Conservation (phyloP, 2,329 filamentous ascomycete genomes). For the Penicillium sp. region DNA sequence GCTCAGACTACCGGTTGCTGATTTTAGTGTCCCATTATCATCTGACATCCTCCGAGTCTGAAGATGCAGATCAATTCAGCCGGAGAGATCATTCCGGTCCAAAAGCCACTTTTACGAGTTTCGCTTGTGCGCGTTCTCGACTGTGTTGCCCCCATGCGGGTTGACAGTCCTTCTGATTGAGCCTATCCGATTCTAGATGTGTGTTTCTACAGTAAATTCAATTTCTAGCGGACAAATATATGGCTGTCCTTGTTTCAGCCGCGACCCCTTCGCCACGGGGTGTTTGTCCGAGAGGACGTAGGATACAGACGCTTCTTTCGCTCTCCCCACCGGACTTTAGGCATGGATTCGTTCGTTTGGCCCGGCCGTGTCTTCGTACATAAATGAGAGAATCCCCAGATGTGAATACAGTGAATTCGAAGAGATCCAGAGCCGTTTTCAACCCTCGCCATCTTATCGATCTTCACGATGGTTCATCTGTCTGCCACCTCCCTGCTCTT, state of each 20-base stretch:
- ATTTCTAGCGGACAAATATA: neutral
- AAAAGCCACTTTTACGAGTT: neutral
- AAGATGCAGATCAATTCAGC: neutral
- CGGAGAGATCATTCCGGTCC: neutral
- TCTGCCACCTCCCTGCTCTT: constrained; percentile 15
- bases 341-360: no score
- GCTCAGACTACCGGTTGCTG: neutral
- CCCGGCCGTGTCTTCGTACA: no score
- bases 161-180: no score
- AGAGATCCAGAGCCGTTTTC: no score
- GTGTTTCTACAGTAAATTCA: neutral
- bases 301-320: neutral
- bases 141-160: no score
- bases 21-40: neutral
- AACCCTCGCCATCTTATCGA: neutral
- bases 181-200: no score
- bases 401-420: no score
- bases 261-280: constrained; percentile 18
- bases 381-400: no score
- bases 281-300: constrained; percentile 7
- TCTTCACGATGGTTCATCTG: constrained; percentile 17
- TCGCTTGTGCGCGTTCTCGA: no score
- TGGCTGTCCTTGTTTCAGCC: constrained; percentile 9
- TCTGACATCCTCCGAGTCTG: neutral
- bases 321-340: no score